A percentile compares a stretch with the other conserved stretches of the same genome.
Conservation (phyloP, 139 green algal genomes). For the Chlorella sp. region DNA sequence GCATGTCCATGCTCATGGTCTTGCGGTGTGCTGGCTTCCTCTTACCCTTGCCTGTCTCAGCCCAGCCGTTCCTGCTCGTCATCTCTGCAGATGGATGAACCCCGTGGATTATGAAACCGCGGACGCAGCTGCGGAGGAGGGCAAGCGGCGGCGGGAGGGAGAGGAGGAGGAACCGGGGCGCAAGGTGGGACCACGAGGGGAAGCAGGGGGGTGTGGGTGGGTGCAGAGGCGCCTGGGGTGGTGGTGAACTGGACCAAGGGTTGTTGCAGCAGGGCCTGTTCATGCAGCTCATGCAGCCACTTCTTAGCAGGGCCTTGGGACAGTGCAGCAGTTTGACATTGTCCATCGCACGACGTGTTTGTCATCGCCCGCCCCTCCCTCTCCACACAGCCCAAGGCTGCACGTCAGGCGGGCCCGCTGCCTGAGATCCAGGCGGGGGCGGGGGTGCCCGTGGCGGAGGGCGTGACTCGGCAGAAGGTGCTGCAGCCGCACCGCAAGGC, state of each 20-base stretch:
- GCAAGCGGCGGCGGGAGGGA: constrained; percentile 31
- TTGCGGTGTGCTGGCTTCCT: too few relatives aligned
- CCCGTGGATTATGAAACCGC: constrained; percentile 82
- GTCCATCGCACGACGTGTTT: too few relatives aligned
- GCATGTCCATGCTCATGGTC: too few relatives aligned
- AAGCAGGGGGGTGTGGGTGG: background rate
- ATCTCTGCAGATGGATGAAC: constrained; percentile 81
- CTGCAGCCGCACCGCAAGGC: constrained; percentile 45
- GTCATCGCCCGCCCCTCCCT: too few relatives aligned
- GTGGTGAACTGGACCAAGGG: too few relatives aligned
- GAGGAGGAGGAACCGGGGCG: constrained; percentile 20
- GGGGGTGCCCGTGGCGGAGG: constrained; percentile 26
- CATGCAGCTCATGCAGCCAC: too few relatives aligned
- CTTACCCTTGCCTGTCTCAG: too few relatives aligned
- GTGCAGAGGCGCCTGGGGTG: background rate
- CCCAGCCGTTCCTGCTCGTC: too few relatives aligned
- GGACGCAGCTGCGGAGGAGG: constrained; percentile 50
- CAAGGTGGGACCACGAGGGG: too few relatives aligned
- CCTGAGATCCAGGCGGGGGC: constrained; percentile 36
- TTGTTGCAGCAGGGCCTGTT: too few relatives aligned
- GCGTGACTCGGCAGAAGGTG: constrained; percentile 41
- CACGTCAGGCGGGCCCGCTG: constrained; percentile 7
- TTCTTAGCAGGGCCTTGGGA: too few relatives aligned
- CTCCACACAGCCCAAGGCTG: constrained; percentile 9
- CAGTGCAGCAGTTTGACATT: too few relatives aligned